phyloP scores from a whole-genome alignment of 2,329 filamentous ascomycete genomes.

The Lomentospora prolificans region DNA sequence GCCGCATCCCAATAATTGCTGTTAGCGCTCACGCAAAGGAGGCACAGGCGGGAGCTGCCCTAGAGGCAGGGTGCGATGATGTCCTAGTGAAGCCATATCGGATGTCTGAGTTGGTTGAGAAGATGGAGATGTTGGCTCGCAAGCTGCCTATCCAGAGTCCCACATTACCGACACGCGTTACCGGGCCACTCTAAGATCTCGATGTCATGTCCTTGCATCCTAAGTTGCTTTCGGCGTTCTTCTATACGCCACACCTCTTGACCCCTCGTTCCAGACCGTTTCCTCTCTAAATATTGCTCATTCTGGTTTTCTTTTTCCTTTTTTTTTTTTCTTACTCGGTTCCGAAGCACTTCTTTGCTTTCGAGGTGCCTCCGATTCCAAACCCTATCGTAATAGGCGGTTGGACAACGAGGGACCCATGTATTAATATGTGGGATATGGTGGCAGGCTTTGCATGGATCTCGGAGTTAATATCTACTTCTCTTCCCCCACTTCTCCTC shows the following conservation, averaged over 20 bases:
- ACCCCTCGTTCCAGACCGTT: no score
- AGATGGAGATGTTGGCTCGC: constrained; percentile 42
- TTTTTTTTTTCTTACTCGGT: constrained; percentile 1
- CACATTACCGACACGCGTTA: background rate
- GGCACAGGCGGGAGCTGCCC: constrained; percentile 47
- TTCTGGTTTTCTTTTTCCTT: background rate
- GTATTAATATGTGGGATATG: background rate
- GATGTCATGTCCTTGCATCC: no score
- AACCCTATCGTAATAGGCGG: no score
- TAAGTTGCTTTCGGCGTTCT: no score
- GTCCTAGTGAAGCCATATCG: constrained; percentile 65
- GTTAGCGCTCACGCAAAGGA: constrained; percentile 58
- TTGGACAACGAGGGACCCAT: no score
- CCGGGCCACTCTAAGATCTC: background rate
- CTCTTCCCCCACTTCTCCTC: background rate
- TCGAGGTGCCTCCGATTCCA: no score
- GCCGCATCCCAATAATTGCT: constrained; percentile 52
- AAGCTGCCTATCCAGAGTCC: constrained; percentile 13
- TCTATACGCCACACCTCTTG: no score
- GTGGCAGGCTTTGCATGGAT: background rate
- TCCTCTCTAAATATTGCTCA: no score
- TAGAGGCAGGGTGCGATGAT: constrained; percentile 46
- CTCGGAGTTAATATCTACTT: background rate
- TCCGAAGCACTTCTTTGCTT: background rate
- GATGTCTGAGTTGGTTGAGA: constrained; percentile 50